Evolutionary conservation across 768 basidiomycete species (phyloP).

Genomic region (Trametes gibbosa): DNA sequence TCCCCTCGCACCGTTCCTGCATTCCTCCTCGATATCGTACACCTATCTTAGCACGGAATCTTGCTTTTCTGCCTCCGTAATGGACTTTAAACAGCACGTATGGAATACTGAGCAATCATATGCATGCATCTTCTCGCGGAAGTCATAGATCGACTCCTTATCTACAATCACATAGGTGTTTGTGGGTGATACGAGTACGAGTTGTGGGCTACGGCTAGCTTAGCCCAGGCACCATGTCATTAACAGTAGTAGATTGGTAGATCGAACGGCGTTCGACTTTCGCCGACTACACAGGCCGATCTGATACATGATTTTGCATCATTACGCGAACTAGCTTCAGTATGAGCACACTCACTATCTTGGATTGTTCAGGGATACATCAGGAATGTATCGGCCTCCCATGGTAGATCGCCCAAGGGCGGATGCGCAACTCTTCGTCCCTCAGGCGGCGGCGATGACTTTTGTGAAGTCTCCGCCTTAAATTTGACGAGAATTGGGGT

Average conservation of each 20-base stretch:
- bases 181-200: neutral
- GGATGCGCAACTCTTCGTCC: neutral
- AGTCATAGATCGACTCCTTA: no score
- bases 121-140: neutral
- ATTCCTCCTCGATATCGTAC: constrained; percentile 5
- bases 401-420: constrained; percentile 5
- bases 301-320: no score
- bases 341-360: no score
- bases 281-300: no score
- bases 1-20: neutral
- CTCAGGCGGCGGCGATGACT: neutral
- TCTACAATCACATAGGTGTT: neutral
- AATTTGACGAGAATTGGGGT: no score
- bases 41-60: constrained; percentile 6
- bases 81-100: constrained; percentile 10
- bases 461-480: no score
- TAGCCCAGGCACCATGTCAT: no score
- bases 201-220: no score
- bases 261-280: no score
- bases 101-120: constrained; percentile 3
- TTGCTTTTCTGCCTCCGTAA: constrained; percentile 2
- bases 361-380: neutral
- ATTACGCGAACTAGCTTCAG: no score
- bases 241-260: no score
- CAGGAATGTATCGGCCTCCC: neutral